Evolutionary conservation across 768 basidiomycete genomes (phyloP), one percentile per base, ranked within the genome.

Genomic region (Suillus decipiens): DNA sequence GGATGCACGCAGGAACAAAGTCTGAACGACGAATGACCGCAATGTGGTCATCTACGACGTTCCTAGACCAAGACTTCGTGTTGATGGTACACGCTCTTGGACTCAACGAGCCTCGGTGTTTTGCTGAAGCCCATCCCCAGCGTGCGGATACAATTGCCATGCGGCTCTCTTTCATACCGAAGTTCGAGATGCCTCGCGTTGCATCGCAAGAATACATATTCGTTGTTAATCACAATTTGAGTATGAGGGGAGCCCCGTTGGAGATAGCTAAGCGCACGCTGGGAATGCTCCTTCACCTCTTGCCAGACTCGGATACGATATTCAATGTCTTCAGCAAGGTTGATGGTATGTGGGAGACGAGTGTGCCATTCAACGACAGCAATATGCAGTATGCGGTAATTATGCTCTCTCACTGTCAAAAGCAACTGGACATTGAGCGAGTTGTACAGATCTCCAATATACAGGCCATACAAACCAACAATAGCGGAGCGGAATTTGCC

Each of bases 161-260:
- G 74, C 84, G 82, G 48, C 69, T 87, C 42, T 82, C 81, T 0
- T 69, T 88, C 31, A 79, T 88, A 7, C 86, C 87, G 1, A 81
- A 79, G 53, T 82, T 83, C 62, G 68, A 75, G 19, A 67, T 85
- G 3, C 78, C 80, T 1, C 76, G 77, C 1, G 68, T 85, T 1
- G 63, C 63, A 7, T 68, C 74, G 0, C 86, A 86, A 60, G 86
- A 89, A 61, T 89, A 82, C 61, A 73, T 89, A 0, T 89, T 89
- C 65, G 60, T 89, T 11, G 73, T 89, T 14, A 87, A 89, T 64
- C 75, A 85, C 56, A 85, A 82, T n/a, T 81, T 82, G 0, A 86
- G 84, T 55, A 89, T 89, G 88, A 0, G 0, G 0, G 70, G 70
- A 24, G 43, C 28, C 12, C 67, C 81, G 6, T 82, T 87, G 2